A percentile compares a stretch with the other conserved stretches of the same genome.
phyloP scores from a whole-genome alignment of 768 basidiomycete species.

The Rhodotorula diobovata region DNA sequence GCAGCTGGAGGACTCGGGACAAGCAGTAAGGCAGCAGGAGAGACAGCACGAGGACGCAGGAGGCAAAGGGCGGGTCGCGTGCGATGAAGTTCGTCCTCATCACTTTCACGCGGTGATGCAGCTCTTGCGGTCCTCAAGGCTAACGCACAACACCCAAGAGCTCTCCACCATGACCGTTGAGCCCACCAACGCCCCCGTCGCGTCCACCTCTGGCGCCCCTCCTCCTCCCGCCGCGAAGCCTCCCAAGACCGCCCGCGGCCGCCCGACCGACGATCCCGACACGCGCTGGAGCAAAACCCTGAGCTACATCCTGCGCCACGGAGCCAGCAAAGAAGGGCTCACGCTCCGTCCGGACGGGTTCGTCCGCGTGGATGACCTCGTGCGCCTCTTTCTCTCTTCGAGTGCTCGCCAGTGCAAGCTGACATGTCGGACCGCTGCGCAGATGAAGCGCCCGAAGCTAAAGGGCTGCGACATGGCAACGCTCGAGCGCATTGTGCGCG shows the following conservation, averaged over 20 bases:
- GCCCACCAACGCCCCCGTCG: neutral
- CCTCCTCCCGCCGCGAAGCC: conserved; percentile 7
- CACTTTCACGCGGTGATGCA: too few relatives aligned
- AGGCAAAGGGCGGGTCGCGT: too few relatives aligned
- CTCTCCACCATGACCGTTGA: neutral
- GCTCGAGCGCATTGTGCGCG: conserved; percentile 56
- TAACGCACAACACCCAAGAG: neutral
- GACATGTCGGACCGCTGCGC: neutral
- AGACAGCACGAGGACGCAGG: too few relatives aligned
- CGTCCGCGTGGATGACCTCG: conserved; percentile 73
- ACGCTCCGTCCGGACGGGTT: conserved; percentile 78
- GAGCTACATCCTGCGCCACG: conserved; percentile 87
- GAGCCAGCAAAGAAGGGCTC: conserved; percentile 69
- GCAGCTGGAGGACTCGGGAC: too few relatives aligned
- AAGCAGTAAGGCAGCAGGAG: too few relatives aligned
- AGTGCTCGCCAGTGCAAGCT: neutral
- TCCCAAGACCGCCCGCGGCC: conserved; percentile 27
- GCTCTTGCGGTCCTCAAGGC: too few relatives aligned
- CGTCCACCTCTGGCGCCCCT: neutral
- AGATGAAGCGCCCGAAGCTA: conserved; percentile 70
- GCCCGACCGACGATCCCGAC: conserved; percentile 59
- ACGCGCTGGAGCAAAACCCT: conserved; percentile 76
- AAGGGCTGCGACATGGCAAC: conserved; percentile 54
- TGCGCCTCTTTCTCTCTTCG: conserved; percentile 51
- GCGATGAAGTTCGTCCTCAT: neutral